Evolutionary conservation across 768 basidiomycete species (phyloP).

Genomic region (Saitozyma sp.): DNA sequence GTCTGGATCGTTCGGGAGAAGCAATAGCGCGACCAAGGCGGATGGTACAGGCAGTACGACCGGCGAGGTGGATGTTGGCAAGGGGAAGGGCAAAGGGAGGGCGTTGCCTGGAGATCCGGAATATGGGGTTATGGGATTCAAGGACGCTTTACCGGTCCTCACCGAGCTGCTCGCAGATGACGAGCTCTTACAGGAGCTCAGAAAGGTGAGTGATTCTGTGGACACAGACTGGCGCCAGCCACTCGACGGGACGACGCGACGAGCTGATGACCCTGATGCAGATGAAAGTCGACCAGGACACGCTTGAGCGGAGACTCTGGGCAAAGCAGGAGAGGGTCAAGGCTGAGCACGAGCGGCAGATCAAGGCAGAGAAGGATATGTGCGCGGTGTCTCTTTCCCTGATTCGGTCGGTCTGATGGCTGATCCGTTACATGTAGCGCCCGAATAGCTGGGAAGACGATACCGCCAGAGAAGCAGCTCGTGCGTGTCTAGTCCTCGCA

Average conservation of each 20-base stretch:
- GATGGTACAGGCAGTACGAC: too few relatives aligned
- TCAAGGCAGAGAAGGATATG: conserved; percentile 41
- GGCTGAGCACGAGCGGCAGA: conserved; percentile 35
- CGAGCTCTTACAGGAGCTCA: conserved; percentile 31
- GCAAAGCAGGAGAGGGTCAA: conserved; percentile 42
- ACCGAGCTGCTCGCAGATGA: conserved; percentile 34
- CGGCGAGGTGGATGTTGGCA: too few relatives aligned
- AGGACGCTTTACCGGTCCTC: conserved; percentile 35
- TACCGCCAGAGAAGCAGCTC: conserved; percentile 27
- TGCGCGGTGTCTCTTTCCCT: conserved; percentile 12
- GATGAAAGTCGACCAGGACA: conserved; percentile 47
- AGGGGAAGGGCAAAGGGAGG: not conserved
- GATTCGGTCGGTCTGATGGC: not conserved
- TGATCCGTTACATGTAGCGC: conserved; percentile 19
- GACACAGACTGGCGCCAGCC: not conserved
- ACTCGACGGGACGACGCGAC: not conserved
- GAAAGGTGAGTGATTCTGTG: conserved; percentile 23
- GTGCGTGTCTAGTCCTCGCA: conserved; percentile 14
- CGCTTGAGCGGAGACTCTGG: conserved; percentile 39
- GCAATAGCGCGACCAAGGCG: too few relatives aligned
- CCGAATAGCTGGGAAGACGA: conserved; percentile 25
- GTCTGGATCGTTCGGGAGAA: too few relatives aligned
- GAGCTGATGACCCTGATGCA: conserved; percentile 3
- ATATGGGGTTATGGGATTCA: conserved; percentile 22
- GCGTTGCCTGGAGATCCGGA: conserved; percentile 12